Percentiles rank a stretch among this genome's conserved stretches.
Evolutionary conservation across 345 rosid species (phyloP).

Genomic region (Erucastrum elatum): DNA sequence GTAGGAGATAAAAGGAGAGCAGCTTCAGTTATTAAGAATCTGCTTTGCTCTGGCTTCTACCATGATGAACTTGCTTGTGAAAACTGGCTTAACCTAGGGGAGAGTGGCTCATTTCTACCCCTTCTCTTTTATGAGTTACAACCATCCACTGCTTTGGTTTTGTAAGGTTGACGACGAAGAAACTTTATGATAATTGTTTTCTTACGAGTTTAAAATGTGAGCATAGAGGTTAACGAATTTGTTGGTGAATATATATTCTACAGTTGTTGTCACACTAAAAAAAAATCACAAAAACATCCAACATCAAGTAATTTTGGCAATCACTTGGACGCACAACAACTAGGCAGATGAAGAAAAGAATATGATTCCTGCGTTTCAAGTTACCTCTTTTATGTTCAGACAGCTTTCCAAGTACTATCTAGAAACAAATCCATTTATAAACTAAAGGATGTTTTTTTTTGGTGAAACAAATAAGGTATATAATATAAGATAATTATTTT

Average conservation of each 20-base stretch:
- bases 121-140: neutral
- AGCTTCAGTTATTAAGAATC: slow-evolving; percentile 44
- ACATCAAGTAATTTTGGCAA: neutral
- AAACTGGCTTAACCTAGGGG: slow-evolving; percentile 22
- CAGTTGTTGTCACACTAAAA: neutral
- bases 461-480: too few species aligned
- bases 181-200: neutral
- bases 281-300: neutral
- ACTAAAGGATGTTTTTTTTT: neutral
- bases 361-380: neutral
- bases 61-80: slow-evolving; percentile 79
- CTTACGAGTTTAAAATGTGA: neutral
- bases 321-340: too few species aligned
- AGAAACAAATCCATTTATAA: neutral
- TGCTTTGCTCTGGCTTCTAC: slow-evolving; percentile 59
- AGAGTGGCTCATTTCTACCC: neutral
- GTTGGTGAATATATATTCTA: neutral
- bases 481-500: too few species aligned
- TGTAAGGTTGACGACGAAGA: neutral
- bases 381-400: neutral
- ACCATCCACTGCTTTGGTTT: neutral
- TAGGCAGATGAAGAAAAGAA: too few species aligned
- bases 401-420: neutral
- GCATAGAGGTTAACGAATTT: neutral
- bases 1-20: slow-evolving; percentile 53